Evolutionary conservation across 768 basidiomycete species (phyloP), one percentile per base, ranked within the genome.

Genomic region (Xerocomellus amylosporus): DNA sequence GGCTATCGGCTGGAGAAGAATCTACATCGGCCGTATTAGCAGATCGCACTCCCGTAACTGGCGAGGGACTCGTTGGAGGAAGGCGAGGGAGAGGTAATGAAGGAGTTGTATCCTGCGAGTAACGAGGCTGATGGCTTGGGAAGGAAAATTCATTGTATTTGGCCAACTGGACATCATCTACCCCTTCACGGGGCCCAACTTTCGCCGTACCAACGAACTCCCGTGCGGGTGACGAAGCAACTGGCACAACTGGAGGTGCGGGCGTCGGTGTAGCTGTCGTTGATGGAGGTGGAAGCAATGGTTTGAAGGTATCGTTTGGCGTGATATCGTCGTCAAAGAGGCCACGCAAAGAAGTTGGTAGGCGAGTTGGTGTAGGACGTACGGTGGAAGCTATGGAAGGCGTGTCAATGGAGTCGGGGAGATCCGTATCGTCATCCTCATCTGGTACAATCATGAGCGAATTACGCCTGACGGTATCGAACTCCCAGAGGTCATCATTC

Each of bases 281-380:
- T 38, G 64, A 58, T n/a, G 67, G 61, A 47, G 60, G 56, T 54
- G 58, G 68, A 48, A 76, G 71, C 7, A 67, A 62, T 24, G 79
- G 73, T 24, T 77, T 79, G 58, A 79, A 72, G 2, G 75, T 67
- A 39, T 80, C 79, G 8, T 72, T 64, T 28, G 65, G 66, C 8
- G 69, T 20, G n/a, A 68, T 62, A 10, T 78, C 80, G 42, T 84
- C 81, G 52, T 89, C 88, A 68, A 97, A 97, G 10, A 97, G 75
- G 36, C 78, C 75, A 0, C 92, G 87, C 3, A 95, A 75, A 1
- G 90, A 93, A 2, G 85, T 83, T 2, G 93, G 93, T 12, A 93
- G 64, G 44, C 78, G 76, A 15, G 79, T 76, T n/a, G 76, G 59
- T 38, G 71, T 63, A 2, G 81, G 79, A 14, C 83, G 79, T 30